Percentiles rank a stretch among this genome's conserved stretches.
These are phyloP conservation scores for Phaeotremella skinneri DNA, from an alignment of 768 basidiomycete species.

Conservation along the genomic window DNA sequence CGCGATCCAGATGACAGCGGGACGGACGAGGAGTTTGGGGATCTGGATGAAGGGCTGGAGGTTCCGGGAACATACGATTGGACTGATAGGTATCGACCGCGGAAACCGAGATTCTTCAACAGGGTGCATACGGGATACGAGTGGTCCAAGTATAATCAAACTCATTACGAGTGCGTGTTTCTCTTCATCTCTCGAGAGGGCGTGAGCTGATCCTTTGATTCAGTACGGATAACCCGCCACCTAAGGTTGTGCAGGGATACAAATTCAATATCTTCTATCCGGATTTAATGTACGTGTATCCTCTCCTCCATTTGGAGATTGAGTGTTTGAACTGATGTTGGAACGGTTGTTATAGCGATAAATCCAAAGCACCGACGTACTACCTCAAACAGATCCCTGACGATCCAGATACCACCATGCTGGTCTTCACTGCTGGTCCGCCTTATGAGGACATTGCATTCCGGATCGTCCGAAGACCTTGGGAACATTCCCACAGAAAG, in stretches of 20 bases:
- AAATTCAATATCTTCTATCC: slow-evolving; percentile 99
- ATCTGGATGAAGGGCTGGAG: slow-evolving; percentile 82
- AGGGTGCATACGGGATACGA: slow-evolving; percentile 98
- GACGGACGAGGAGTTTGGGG: slow-evolving; percentile 56
- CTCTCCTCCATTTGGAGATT: not conserved
- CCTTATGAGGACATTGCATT: slow-evolving; percentile 99
- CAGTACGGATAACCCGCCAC: slow-evolving; percentile 96
- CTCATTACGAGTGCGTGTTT: slow-evolving; percentile 87
- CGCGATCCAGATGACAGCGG: slow-evolving; percentile 36
- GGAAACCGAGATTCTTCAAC: slow-evolving; percentile 98
- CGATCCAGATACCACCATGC: slow-evolving; percentile 88
- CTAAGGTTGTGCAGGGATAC: slow-evolving; percentile 98
- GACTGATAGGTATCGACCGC: slow-evolving; percentile 97
- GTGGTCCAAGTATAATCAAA: slow-evolving; percentile 99
- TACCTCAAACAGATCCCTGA: slow-evolving; percentile 90
- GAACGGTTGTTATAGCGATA: slow-evolving; percentile 65
- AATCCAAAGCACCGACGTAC: slow-evolving; percentile 93
- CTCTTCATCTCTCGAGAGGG: slow-evolving; percentile 6
- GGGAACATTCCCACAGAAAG: slow-evolving; percentile 91
- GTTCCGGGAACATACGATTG: slow-evolving; percentile 87
- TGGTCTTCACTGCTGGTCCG: slow-evolving; percentile 93
- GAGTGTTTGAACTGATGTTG: not conserved
- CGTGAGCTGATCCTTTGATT: slow-evolving; percentile 23
- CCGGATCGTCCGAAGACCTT: slow-evolving; percentile 93
- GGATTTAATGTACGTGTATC: slow-evolving; percentile 67